Base-by-base conservation (phyloP, 2,329 filamentous ascomycete genomes). In the Cadophora sp. region DNA sequence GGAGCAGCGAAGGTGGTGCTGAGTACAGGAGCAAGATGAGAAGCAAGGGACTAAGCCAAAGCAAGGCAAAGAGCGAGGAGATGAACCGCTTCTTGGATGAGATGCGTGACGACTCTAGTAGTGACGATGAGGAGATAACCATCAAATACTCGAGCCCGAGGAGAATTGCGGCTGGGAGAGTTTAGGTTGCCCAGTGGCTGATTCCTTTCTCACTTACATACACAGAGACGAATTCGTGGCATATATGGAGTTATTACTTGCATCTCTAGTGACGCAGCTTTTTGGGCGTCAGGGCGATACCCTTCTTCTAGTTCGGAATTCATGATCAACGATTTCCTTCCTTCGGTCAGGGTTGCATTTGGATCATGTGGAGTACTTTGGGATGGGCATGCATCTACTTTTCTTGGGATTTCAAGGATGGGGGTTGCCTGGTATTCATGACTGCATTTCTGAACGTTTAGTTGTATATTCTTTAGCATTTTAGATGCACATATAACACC, bases 51-150 rank as follows among this genome's bases (percentile, higher is more conserved):
- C 51, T 51, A 1, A 47, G 55, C 16, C 63, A 62, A 64, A 70
- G 67, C 59, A 64, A 64, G 66, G 62, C 58, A 45, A 64, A 65
- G 66, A 66, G 63, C 24, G 69, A 76, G 41, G 72, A 70, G 6
- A 75, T 77, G 60, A 75, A 78, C 66, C 73, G 72, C 30, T 66
- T 78, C 66, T 64, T 78, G 30, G 76, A 78, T 59, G 74, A 76
- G 59, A 76, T 77, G 73, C 69, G 62, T 9, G 66, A 65, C 9
- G 73, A 77, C 33, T 73, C 73, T n/a, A 78, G 75, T 66, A 78
- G 76, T 62, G 76, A 77, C 59, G 75, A 76, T 50, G 76, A 77
- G 18, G 73, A 76, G n/a, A 61, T 76, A 39, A 62, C 72, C 6
- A 20, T 77, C 45, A 73, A 72, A 43, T 74, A 73, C 47, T 67